Evolutionary conservation across 257 asterid genomes (phyloP), one percentile per base, ranked within the genome.

Genomic region (Capsicum rhomboideum): DNA sequence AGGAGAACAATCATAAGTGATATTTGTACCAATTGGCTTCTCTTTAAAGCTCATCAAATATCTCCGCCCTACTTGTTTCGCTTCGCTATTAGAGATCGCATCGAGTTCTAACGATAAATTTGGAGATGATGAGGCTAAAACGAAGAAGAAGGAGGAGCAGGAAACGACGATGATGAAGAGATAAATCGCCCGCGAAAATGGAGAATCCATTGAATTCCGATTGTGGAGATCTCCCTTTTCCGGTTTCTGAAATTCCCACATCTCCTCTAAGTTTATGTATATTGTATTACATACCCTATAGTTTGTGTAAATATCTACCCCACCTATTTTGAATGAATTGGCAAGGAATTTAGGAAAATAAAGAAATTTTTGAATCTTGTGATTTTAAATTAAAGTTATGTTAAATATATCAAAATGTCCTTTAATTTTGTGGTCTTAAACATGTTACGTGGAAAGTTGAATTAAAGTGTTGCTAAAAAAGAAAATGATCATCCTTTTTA

Each of bases 1-100:
- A 86, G 97, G 99, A 63, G 98, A 92, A 90, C 99, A 96, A 84
- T 93, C 98, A 78, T 89, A 96, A 59, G 95, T 92, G 61, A 88
- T 81, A 86, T 96, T 96, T 88, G 97, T 96, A 83, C 98, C 98
- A 87, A 79, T 88, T 10, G 97, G 94, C 55, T 91, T 94, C 89
- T 96, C 99, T 87, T 91, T 96, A 64, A 94, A 86, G 58, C 97
- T 86, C 97, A 90, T 85, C 68, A 96, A 86, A 69, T 63, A 82
- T 90, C 98, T 92, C 23, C 95, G 84, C 49, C 85, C 91, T 6
- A 37, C 26, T 8, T 71, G 10, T 80, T 53, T 37, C 82, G 79
- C 82, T 87, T 63, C 92, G 52, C 93, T 89, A 87, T 10, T 84
- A 83, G 68, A 53, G 23, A 74, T 6, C 42, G 31, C 58, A 18